phyloP scores from a whole-genome alignment of 768 basidiomycete genomes.

The Xanthoconium purpureum region DNA sequence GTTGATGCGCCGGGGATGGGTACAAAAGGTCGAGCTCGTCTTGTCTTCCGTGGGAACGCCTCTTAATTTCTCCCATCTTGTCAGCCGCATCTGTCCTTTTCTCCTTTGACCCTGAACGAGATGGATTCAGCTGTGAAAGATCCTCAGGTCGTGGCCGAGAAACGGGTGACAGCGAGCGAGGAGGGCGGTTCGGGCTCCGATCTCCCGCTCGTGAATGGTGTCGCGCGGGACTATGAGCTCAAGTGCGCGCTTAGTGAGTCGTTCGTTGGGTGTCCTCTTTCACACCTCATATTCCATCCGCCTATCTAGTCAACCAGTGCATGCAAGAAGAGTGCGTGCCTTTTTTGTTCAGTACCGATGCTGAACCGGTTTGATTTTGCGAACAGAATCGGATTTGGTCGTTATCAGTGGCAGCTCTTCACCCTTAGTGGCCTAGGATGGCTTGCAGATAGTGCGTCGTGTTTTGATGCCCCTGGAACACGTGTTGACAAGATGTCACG shows the following conservation, averaged over 20 bases:
- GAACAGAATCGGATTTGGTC: constrained; percentile 47
- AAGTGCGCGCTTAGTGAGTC: constrained; percentile 33
- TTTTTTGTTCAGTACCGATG: constrained; percentile 1
- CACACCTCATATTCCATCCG: neutral
- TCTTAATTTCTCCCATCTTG: neutral
- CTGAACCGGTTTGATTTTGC: neutral
- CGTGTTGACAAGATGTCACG: constrained; percentile 6
- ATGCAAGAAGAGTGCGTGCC: constrained; percentile 43
- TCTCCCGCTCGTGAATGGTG: constrained; percentile 18
- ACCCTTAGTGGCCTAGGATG: constrained; percentile 46
- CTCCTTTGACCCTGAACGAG: neutral
- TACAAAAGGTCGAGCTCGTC: constrained; percentile 14
- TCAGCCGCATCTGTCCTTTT: neutral
- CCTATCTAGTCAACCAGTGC: constrained; percentile 41
- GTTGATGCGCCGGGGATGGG: neutral
- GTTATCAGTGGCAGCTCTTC: constrained; percentile 49
- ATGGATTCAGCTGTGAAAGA: constrained; percentile 7
- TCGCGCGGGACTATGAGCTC: constrained; percentile 32
- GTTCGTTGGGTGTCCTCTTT: neutral
- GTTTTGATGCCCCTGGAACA: constrained; percentile 18
- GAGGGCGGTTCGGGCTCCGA: constrained; percentile 13
- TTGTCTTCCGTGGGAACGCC: constrained; percentile 18
- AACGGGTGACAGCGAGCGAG: constrained; percentile 9
- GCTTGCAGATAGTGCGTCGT: constrained; percentile 44
- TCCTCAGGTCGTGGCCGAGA: constrained; percentile 12